Percentiles rank a stretch among this genome's conserved stretches.
Conservation (phyloP, 805 yeast genomes). For the Saccharomycopsis sp. region DNA sequence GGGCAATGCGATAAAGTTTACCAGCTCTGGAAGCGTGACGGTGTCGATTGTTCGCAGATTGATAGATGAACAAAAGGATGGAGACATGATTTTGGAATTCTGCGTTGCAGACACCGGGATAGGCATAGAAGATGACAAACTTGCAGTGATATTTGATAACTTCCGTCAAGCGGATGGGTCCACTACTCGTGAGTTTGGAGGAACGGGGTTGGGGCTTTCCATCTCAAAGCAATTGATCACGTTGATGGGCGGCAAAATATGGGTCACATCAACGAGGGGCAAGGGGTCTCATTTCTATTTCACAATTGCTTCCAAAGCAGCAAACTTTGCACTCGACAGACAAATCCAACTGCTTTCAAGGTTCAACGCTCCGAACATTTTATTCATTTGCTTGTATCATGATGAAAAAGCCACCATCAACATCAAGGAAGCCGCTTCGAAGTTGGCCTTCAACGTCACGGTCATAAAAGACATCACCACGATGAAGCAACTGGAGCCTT, state of each 20-base stretch:
- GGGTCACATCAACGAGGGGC: slow-evolving; percentile 80
- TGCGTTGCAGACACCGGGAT: slow-evolving; percentile 89
- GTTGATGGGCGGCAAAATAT: slow-evolving; percentile 88
- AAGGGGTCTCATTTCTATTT: slow-evolving; percentile 78
- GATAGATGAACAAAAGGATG: slow-evolving; percentile 33
- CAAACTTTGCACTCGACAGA: slow-evolving; percentile 49
- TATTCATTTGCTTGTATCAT: slow-evolving; percentile 63
- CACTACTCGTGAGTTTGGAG: slow-evolving; percentile 86
- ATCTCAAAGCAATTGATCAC: slow-evolving; percentile 82
- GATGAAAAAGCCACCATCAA: slow-evolving; percentile 37
- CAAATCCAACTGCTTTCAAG: slow-evolving; percentile 64
- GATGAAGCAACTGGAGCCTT: slow-evolving; percentile 44
- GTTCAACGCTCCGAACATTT: slow-evolving; percentile 58
- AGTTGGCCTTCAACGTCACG: slow-evolving; percentile 53
- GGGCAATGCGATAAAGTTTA: slow-evolving; percentile 85
- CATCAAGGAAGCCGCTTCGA: slow-evolving; percentile 32
- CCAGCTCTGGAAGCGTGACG: slow-evolving; percentile 74
- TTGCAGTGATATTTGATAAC: slow-evolving; percentile 79
- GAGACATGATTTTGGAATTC: slow-evolving; percentile 42
- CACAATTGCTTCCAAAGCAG: slow-evolving; percentile 71
- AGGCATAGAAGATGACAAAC: slow-evolving; percentile 78
- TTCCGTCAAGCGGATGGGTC: slow-evolving; percentile 94
- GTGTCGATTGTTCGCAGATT: slow-evolving; percentile 43
- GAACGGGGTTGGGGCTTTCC: slow-evolving; percentile 83
- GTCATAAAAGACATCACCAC: slow-evolving; percentile 49